Conservation (phyloP, 2,329 filamentous ascomycete species). For the Pseudocercospora crystallina region DNA sequence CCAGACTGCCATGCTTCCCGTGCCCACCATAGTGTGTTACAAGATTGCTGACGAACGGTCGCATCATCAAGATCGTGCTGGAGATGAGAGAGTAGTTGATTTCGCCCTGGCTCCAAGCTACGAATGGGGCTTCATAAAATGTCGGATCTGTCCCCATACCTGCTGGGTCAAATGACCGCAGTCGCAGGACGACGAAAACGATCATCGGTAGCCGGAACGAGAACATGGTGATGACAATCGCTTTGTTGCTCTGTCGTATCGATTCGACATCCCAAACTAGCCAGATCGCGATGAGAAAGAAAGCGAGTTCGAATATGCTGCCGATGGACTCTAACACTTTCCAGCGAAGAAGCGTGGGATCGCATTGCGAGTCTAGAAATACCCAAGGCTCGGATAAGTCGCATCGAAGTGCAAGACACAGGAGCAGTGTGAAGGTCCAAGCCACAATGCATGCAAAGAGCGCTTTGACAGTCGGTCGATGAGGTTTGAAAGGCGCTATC, state of each 20-base stretch:
- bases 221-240: constrained; percentile 13
- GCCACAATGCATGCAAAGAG: background rate
- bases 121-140: constrained; percentile 13
- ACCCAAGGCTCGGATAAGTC: constrained; percentile 18
- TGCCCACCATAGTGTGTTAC: constrained; percentile 18
- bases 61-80: constrained; percentile 20
- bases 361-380: constrained; percentile 3
- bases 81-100: constrained; percentile 22
- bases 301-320: constrained; percentile 6
- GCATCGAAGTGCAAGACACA: constrained; percentile 19
- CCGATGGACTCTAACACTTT: constrained; percentile 1
- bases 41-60: constrained; percentile 17
- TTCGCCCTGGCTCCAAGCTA: constrained; percentile 20
- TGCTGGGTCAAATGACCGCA: constrained; percentile 10
- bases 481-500: constrained; percentile 11
- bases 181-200: constrained; percentile 14
- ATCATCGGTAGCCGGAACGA: constrained; percentile 18
- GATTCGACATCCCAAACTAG: constrained; percentile 8
- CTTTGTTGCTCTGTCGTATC: constrained; percentile 3
- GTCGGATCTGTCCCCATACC: constrained; percentile 10
- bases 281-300: constrained; percentile 12
- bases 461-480: constrained; percentile 1
- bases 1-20: background rate
- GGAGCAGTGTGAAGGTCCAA: constrained; percentile 10
- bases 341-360: constrained; percentile 5